Evolutionary conservation across 1,139 yeast species (phyloP).

Genomic region (Nakaseomyces sp.): DNA sequence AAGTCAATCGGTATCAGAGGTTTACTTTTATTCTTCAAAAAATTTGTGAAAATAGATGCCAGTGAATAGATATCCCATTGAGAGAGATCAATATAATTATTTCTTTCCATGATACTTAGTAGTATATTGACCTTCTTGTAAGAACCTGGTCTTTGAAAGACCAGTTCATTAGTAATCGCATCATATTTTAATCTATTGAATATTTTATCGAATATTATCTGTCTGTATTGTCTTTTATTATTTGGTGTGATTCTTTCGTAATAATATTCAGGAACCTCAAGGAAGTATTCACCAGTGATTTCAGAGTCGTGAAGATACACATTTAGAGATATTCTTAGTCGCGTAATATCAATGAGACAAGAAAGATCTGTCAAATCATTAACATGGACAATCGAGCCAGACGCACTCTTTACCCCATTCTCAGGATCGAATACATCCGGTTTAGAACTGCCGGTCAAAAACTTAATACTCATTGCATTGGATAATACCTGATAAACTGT

Average conservation of each 20-base stretch:
- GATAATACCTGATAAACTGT: slow-evolving; percentile 67
- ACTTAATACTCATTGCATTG: slow-evolving; percentile 47
- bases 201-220: slow-evolving; percentile 36
- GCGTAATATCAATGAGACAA: slow-evolving; percentile 60
- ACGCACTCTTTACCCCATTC: slow-evolving; percentile 10
- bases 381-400: slow-evolving; percentile 18
- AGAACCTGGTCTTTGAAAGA: slow-evolving; percentile 54
- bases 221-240: slow-evolving; percentile 32
- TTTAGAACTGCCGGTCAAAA: slow-evolving; percentile 22
- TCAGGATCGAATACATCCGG: slow-evolving; percentile 10
- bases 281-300: slow-evolving; percentile 29
- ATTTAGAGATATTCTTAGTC: slow-evolving; percentile 64
- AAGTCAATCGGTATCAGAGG: slow-evolving; percentile 40
- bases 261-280: slow-evolving; percentile 31
- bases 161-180: slow-evolving; percentile 39
- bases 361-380: slow-evolving; percentile 53
- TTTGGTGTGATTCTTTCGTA: slow-evolving; percentile 23
- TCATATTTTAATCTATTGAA: slow-evolving; percentile 41
- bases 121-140: slow-evolving; percentile 43
- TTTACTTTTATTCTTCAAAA: slow-evolving; percentile 38
- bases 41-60: slow-evolving; percentile 44
- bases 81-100: slow-evolving; percentile 48
- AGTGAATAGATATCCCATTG: slow-evolving; percentile 56
- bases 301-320: slow-evolving; percentile 53
- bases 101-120: slow-evolving; percentile 45